Conservation (phyloP, 129 eudicot genomes). For the Centrapalus pauciflorus region DNA sequence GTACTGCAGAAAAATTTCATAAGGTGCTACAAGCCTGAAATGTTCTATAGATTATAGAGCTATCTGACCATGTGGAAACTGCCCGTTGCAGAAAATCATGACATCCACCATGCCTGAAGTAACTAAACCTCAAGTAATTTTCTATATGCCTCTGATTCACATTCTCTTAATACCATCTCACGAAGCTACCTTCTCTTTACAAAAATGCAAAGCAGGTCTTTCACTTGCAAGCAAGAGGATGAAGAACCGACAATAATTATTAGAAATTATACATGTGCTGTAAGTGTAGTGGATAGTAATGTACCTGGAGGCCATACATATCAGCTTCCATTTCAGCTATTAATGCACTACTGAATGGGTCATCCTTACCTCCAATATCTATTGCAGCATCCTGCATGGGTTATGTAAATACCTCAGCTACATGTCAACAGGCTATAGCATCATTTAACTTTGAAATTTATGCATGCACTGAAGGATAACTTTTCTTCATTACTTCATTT, state of each 20-base stretch:
- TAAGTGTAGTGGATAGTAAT: neutral
- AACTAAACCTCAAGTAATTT: neutral
- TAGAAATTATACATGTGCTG: neutral
- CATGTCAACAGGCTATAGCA: constrained; percentile 4
- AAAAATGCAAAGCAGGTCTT: neutral
- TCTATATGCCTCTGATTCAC: neutral
- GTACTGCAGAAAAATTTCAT: neutral
- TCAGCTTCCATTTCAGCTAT: constrained; percentile 92
- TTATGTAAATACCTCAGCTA: constrained; percentile 16
- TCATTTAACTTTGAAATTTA: constrained; percentile 9
- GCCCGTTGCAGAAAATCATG: neutral
- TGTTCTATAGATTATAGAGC: neutral
- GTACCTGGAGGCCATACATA: constrained; percentile 74
- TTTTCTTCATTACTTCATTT: too few relatives aligned
- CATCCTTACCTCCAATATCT: constrained; percentile 39
- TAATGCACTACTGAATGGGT: constrained; percentile 50
- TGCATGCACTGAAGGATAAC: constrained; percentile 1
- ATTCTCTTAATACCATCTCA: neutral
- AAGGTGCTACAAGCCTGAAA: neutral
- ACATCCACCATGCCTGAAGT: neutral
- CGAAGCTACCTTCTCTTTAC: neutral
- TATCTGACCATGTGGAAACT: neutral
- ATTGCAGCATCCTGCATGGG: constrained; percentile 46
- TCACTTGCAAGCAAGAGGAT: neutral
- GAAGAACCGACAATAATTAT: neutral